phyloP scores from a whole-genome alignment of 2,329 filamentous ascomycete species.

The Hysterium pulicare region DNA sequence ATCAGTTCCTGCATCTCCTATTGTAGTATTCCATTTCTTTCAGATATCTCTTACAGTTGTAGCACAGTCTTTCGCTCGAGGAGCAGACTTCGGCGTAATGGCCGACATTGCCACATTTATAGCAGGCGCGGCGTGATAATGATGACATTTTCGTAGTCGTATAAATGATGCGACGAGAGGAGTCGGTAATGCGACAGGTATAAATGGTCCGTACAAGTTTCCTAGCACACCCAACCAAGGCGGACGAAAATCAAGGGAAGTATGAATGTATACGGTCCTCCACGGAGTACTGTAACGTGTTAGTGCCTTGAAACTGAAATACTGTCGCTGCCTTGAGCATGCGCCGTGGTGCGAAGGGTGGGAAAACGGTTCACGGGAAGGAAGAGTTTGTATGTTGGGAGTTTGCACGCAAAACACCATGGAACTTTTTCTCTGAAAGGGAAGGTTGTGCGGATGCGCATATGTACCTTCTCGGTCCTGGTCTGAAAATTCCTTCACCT shows the following conservation, averaged over 20 bases:
- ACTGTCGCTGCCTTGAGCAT: background rate
- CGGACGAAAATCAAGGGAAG: too few relatives aligned
- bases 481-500: constrained; percentile 36
- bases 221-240: too few relatives aligned
- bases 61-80: constrained; percentile 96
- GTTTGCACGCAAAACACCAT: background rate
- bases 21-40: too few relatives aligned
- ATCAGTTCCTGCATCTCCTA: constrained; percentile 9
- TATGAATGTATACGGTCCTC: constrained; percentile 30
- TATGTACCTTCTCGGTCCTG: constrained; percentile 27
- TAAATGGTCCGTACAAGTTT: too few relatives aligned
- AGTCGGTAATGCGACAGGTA: too few relatives aligned
- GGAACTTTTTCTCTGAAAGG: background rate
- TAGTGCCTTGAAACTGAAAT: constrained; percentile 12
- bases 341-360: constrained; percentile 4
- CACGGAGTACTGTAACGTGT: constrained; percentile 22
- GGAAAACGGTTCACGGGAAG: too few relatives aligned
- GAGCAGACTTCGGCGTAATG: constrained; percentile 81
- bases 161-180: too few relatives aligned
- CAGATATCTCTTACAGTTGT: constrained; percentile 76
- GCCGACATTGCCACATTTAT: constrained; percentile 53
- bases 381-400: background rate
- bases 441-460: constrained; percentile 6
- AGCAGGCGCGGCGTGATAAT: constrained; percentile 53
- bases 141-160: constrained; percentile 53